Base-by-base conservation (phyloP, 2,329 filamentous ascomycete species). In the Orbilia oligospora region DNA sequence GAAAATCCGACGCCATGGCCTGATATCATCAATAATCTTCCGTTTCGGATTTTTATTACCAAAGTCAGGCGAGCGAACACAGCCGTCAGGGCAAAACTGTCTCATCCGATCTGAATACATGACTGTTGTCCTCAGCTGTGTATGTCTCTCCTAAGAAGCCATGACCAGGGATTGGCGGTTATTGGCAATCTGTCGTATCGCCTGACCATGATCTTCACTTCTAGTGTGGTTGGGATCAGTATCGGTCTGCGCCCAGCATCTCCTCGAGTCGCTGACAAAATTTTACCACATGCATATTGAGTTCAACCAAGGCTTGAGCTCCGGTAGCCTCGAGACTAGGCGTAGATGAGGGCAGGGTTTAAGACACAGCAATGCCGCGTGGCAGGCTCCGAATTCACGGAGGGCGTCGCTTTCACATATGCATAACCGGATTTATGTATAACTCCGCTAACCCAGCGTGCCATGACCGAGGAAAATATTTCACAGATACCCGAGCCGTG, bases 401-500 rank as follows among this genome's bases (percentile, higher is more conserved):
- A 30, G 27, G n/a, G 27, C 27, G 27, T 30, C 27, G 6, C 27
- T 6, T 30, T 30, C 6, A 30, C 27, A 30, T 30, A 30, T 30
- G 6, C 27, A 30, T 30, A 30, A 3, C 27, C 27, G 3, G 27
- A 30, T 30, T 6, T 30, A 30, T 30, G 27, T 6, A 30, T 30
- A 38, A n/a, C 38, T 20, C 70, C 63, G 53, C 51, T 67, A 44
- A 44, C 55, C 44, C 44, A 56, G 30, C n/a, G n/a, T 53, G 9
- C 63, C 12, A 20, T 30, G 27, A 30, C 27, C 16, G 48, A 14
- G 30, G 53, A n/a, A 53, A 49, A 66, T 12, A 24, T 20, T 36
- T 41, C 64, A 20, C 24, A 51, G 70, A 73, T 73, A 67, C 70
- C 70, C 70, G 70, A 73, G 61, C 61, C 70, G 70, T 73, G 63